These are phyloP conservation scores for Picea glauca DNA, from an alignment of 75 land plant genomes.

Conservation along the genomic window DNA sequence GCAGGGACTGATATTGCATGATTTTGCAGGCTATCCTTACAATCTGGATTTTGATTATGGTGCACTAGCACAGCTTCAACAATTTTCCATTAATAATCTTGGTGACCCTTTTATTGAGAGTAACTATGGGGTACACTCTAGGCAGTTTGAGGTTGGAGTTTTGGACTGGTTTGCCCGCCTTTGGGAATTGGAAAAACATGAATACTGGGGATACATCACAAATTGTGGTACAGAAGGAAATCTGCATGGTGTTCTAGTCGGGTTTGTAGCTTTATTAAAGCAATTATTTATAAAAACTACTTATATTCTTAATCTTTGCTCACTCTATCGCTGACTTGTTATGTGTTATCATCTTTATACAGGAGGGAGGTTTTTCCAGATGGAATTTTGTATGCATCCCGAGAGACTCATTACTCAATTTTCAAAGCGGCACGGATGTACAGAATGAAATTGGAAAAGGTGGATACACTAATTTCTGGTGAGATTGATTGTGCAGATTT, in stretches of 20 bases:
- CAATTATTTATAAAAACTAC: background rate
- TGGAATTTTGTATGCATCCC: constrained; percentile 91
- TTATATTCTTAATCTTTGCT: background rate
- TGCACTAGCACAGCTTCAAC: constrained; percentile 88
- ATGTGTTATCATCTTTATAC: constrained; percentile 9
- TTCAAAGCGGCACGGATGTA: constrained; percentile 99
- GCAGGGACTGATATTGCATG: too few relatives aligned
- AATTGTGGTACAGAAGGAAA: constrained; percentile 99
- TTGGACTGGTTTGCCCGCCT: constrained; percentile 99
- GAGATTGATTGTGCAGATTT: constrained; percentile 95
- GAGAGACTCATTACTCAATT: constrained; percentile 90
- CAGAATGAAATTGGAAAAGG: constrained; percentile 89
- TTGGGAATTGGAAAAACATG: constrained; percentile 96
- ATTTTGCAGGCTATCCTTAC: constrained; percentile 66
- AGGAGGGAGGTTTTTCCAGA: constrained; percentile 98
- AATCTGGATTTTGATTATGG: constrained; percentile 99
- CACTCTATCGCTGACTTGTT: background rate
- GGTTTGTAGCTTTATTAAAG: constrained; percentile 39
- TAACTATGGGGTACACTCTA: constrained; percentile 98
- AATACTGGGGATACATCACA: constrained; percentile 99
- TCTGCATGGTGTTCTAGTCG: constrained; percentile 96
- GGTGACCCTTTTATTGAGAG: constrained; percentile 99
- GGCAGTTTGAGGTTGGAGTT: constrained; percentile 99
- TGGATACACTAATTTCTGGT: constrained; percentile 75
- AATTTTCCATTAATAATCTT: constrained; percentile 97